phyloP scores from a whole-genome alignment of 805 yeast species.

The Myxozyma kluyveri region DNA sequence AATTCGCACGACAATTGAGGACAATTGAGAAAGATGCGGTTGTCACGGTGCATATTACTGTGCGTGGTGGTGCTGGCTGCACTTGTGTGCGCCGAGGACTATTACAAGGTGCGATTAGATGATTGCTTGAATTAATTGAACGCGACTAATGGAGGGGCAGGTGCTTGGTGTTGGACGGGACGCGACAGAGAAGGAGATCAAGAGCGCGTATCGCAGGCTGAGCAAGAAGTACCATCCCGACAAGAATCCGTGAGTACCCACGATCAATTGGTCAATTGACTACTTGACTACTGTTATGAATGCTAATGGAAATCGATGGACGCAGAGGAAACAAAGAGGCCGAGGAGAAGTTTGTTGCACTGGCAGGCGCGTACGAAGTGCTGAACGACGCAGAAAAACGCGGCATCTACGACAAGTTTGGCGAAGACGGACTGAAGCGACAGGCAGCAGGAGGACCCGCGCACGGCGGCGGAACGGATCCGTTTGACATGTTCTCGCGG shows the following conservation, averaged over 20 bases:
- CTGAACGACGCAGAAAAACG: slow-evolving; percentile 70
- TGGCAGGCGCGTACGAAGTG: slow-evolving; percentile 91
- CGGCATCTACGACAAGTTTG: slow-evolving; percentile 67
- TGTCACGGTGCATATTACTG: slow-evolving; percentile 7
- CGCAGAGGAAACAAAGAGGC: slow-evolving; percentile 68
- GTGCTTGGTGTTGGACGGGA: slow-evolving; percentile 66
- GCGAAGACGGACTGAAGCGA: slow-evolving; percentile 67
- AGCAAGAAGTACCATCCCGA: slow-evolving; percentile 92
- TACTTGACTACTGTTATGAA: no score
- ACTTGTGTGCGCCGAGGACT: slow-evolving; percentile 22
- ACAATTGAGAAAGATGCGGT: slow-evolving; percentile 4
- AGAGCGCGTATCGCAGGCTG: slow-evolving; percentile 75
- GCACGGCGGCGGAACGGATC: slow-evolving; percentile 40
- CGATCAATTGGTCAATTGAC: no score
- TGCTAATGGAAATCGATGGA: no score
- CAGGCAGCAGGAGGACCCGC: slow-evolving; percentile 41
- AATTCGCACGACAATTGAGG: neutral
- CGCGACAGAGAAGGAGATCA: slow-evolving; percentile 79
- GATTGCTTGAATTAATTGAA: neutral
- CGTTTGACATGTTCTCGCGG: slow-evolving; percentile 61
- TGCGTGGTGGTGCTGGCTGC: slow-evolving; percentile 19
- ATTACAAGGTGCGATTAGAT: slow-evolving; percentile 20
- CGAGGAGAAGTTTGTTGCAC: slow-evolving; percentile 79
- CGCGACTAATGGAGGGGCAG: slow-evolving; percentile 4
- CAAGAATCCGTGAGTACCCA: slow-evolving; percentile 64